Conservation (phyloP, 2,329 filamentous ascomycete genomes). For the Hypomyces perniciosus region DNA sequence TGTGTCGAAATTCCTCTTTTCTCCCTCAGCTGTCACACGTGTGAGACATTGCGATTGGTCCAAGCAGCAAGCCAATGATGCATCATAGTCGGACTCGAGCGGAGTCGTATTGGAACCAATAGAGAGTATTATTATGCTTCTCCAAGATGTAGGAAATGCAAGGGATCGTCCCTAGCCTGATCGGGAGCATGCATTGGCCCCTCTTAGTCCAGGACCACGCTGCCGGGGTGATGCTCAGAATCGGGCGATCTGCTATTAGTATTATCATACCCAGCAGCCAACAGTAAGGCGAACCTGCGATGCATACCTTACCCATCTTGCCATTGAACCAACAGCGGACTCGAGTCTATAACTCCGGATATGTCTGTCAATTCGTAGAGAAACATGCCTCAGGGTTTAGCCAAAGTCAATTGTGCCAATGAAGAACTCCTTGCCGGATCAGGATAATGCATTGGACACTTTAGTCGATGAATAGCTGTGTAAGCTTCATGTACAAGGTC, state of each 20-base stretch:
- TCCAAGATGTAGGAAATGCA: neutral
- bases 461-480: no score
- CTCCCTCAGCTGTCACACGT: neutral
- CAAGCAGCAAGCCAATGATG: constrained; percentile 2
- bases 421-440: no score
- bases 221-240: neutral
- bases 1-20: neutral
- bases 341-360: neutral
- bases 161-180: constrained; percentile 4
- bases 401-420: no score
- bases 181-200: constrained; percentile 7
- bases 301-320: neutral
- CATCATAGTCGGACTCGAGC: neutral
- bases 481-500: no score
- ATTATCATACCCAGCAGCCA: neutral
- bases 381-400: no score
- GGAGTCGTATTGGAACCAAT: no score
- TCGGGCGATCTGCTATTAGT: neutral
- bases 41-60: neutral
- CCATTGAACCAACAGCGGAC: neutral
- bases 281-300: no score
- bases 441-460: no score
- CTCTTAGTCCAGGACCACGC: constrained; percentile 5
- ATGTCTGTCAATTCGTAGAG: no score
- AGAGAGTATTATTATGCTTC: neutral